A percentile compares a stretch with the other conserved stretches of the same genome.
phyloP scores from a whole-genome alignment of 352 stramenopile species.

The Thalassiosira livingstoniorum region DNA sequence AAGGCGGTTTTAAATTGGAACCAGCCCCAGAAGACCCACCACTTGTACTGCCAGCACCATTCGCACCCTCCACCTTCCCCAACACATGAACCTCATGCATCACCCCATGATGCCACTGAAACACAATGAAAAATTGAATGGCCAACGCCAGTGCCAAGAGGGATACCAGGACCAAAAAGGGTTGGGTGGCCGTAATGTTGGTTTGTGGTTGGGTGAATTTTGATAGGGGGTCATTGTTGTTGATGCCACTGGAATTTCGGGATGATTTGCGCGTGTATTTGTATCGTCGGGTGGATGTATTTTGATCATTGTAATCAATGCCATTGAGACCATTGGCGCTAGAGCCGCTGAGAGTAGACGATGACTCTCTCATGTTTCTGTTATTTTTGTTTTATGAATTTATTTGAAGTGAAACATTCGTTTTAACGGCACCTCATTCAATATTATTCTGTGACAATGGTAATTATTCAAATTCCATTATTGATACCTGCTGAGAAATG shows the following conservation, averaged over 20 bases:
- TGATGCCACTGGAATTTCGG: not conserved
- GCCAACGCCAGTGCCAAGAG: constrained; percentile 36
- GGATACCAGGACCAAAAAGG: constrained; percentile 36
- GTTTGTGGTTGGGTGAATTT: not conserved
- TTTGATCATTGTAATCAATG: too few relatives aligned
- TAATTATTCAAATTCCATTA: too few relatives aligned
- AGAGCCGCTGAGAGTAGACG: too few relatives aligned
- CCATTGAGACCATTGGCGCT: too few relatives aligned
- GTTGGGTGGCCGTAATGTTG: constrained; percentile 31
- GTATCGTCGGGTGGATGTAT: too few relatives aligned
- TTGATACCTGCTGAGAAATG: too few relatives aligned
- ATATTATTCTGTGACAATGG: too few relatives aligned
- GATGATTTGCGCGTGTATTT: constrained; percentile 22
- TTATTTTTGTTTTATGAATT: too few relatives aligned
- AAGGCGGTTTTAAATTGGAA: not conserved
- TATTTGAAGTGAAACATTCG: too few relatives aligned
- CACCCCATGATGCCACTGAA: constrained; percentile 52
- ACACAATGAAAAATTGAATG: constrained; percentile 55
- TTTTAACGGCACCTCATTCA: too few relatives aligned
- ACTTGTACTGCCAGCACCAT: not conserved
- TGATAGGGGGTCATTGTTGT: too few relatives aligned
- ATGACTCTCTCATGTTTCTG: too few relatives aligned
- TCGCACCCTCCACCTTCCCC: not conserved
- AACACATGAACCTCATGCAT: constrained; percentile 48
- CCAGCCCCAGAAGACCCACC: not conserved